These are phyloP conservation scores for Leptodontidium sp. DNA, from an alignment of 2,329 filamentous ascomycete genomes.

Conservation along the genomic window DNA sequence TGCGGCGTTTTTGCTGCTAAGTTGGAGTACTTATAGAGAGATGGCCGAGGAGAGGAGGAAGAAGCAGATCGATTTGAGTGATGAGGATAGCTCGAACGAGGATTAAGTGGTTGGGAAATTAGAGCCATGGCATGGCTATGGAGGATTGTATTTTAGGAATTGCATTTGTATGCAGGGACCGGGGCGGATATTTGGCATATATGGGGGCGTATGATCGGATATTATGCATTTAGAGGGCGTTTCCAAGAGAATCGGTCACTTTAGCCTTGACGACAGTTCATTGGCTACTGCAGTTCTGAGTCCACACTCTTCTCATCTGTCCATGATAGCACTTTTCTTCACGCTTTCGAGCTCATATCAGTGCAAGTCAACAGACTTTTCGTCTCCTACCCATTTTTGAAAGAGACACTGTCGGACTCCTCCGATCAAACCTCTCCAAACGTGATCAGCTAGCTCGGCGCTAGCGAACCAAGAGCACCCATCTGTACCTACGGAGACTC, in stretches of 20 bases:
- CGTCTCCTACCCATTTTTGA: not conserved
- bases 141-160: not conserved
- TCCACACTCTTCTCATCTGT: not conserved
- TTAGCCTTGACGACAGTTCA: not conserved
- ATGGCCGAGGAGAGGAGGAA: conserved; percentile 84
- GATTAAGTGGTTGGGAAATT: conserved; percentile 2
- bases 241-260: not conserved
- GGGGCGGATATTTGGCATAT: not conserved
- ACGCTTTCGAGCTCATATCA: not conserved
- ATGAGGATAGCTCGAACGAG: conserved; percentile 49
- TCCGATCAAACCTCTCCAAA: not conserved
- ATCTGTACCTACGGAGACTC: not conserved
- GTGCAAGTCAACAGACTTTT: no score
- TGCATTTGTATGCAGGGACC: conserved; percentile 12
- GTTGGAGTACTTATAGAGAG: conserved; percentile 91
- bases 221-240: conserved; percentile 6
- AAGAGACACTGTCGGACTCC: not conserved
- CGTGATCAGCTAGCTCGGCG: conserved; percentile 3
- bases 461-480: not conserved
- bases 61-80: conserved; percentile 54
- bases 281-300: not conserved
- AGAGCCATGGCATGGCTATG: not conserved
- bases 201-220: not conserved
- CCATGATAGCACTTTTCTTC: not conserved
- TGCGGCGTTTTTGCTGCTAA: conserved; percentile 83